Conservation (phyloP, 148 eudicot species). For the Agrostemma githago region DNA sequence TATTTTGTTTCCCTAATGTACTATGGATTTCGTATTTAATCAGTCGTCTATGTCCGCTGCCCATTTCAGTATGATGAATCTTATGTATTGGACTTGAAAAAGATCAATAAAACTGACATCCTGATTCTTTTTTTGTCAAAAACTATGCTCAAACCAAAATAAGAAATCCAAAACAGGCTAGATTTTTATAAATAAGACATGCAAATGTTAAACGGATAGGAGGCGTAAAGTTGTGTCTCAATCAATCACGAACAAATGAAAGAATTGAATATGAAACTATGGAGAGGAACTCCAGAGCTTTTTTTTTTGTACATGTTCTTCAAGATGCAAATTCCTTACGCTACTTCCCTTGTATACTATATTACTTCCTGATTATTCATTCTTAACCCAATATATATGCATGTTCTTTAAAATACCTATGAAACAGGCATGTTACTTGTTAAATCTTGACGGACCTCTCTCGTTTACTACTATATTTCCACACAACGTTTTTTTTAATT, state of each 20-base stretch:
- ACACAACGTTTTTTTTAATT: too few relatives aligned
- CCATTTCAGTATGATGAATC: too few relatives aligned
- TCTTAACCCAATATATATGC: too few relatives aligned
- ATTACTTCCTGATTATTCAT: too few relatives aligned
- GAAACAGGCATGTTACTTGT: too few relatives aligned
- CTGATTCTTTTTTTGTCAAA: too few relatives aligned
- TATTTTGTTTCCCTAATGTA: background rate
- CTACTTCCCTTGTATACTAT: too few relatives aligned
- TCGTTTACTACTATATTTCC: too few relatives aligned
- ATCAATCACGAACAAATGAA: background rate
- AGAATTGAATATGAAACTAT: background rate
- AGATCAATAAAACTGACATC: background rate
- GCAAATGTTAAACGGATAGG: background rate
- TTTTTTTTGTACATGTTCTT: background rate
- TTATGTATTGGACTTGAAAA: background rate
- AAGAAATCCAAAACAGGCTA: background rate
- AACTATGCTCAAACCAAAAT: background rate
- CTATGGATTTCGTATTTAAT: too few relatives aligned
- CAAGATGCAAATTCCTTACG: background rate
- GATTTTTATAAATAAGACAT: background rate
- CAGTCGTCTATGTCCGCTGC: background rate
- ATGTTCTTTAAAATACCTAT: too few relatives aligned
- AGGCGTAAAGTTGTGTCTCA: background rate
- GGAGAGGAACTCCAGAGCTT: background rate
- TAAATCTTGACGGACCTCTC: too few relatives aligned